phyloP scores from a whole-genome alignment of 106 monocot genomes.

The Dendrobium nobile region DNA sequence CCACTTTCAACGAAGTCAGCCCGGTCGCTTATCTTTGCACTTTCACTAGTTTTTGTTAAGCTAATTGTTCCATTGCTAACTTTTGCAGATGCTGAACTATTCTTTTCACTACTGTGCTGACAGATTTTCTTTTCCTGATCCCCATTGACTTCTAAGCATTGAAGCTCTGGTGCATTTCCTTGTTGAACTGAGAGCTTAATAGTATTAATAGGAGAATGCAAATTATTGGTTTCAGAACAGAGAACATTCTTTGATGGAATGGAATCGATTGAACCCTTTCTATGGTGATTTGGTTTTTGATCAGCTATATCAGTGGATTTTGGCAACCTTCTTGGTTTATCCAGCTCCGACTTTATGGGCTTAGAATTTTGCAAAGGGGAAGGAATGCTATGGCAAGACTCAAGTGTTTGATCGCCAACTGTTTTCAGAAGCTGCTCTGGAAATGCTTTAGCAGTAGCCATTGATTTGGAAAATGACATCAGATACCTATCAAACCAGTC shows the following conservation, averaged over 20 bases:
- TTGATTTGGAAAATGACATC: background rate
- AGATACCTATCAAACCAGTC: background rate
- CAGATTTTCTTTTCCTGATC: constrained; percentile 18
- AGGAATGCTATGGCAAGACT: background rate
- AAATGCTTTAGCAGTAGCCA: constrained; percentile 7
- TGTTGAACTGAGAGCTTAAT: background rate
- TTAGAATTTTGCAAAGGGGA: constrained; percentile 18
- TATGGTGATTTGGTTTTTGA: constrained; percentile 11
- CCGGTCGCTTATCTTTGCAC: constrained; percentile 21
- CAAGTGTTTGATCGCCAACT: constrained; percentile 2
- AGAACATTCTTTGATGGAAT: background rate
- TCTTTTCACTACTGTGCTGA: constrained; percentile 15
- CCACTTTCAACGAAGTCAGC: constrained; percentile 18
- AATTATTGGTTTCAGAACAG: background rate
- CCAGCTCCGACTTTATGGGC: constrained; percentile 15
- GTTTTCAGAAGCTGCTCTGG: constrained; percentile 15
- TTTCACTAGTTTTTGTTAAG: constrained; percentile 18
- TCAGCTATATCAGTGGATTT: constrained; percentile 7
- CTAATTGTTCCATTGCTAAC: constrained; percentile 22
- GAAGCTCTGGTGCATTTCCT: background rate
- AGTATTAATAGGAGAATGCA: constrained; percentile 1
- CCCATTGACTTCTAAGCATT: constrained; percentile 2
- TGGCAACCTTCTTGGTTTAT: constrained; percentile 5
- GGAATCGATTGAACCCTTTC: background rate
- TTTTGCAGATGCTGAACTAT: constrained; percentile 25